A percentile compares a stretch with the other conserved stretches of the same genome.
These are phyloP conservation scores for Eimeria tenella DNA, from an alignment of 169 alveolate species.

Conservation along the genomic window DNA sequence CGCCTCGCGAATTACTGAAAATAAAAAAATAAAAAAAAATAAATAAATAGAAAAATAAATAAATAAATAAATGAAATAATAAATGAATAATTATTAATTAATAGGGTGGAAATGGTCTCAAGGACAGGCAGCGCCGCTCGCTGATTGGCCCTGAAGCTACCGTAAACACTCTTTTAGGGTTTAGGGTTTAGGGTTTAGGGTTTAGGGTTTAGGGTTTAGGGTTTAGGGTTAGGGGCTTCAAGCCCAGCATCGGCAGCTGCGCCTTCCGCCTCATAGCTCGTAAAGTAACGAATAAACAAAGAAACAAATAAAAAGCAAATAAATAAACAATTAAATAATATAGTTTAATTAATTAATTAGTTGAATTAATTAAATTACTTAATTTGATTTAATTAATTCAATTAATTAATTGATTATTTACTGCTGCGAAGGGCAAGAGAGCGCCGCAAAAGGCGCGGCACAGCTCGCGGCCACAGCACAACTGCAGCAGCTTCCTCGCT, in stretches of 20 bases:
- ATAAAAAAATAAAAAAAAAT: background rate
- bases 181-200: background rate
- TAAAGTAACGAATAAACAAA: no score
- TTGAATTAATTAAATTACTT: slow-evolving; percentile 78
- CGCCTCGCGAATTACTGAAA: background rate
- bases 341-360: slow-evolving; percentile 79
- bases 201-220: slow-evolving; percentile 22
- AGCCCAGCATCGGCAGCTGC: slow-evolving; percentile 80
- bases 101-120: no score
- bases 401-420: slow-evolving; percentile 50
- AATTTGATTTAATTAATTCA: slow-evolving; percentile 15
- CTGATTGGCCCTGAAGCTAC: no score
- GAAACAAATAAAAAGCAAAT: no score
- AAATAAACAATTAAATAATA: no score
- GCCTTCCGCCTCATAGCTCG: slow-evolving; percentile 86
- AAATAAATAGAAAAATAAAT: slow-evolving; percentile 10
- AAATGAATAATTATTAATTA: background rate
- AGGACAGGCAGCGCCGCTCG: no score
- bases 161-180: background rate
- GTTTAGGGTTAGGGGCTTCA: slow-evolving; percentile 67
- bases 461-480: slow-evolving; percentile 77
- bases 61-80: background rate
- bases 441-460: slow-evolving; percentile 76
- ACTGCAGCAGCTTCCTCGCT: slow-evolving; percentile 12
- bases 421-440: no score